A percentile compares a stretch with the other conserved stretches of the same genome.
These are phyloP conservation scores for Boletus reticuloceps DNA, from an alignment of 768 basidiomycete genomes.

Conservation along the genomic window DNA sequence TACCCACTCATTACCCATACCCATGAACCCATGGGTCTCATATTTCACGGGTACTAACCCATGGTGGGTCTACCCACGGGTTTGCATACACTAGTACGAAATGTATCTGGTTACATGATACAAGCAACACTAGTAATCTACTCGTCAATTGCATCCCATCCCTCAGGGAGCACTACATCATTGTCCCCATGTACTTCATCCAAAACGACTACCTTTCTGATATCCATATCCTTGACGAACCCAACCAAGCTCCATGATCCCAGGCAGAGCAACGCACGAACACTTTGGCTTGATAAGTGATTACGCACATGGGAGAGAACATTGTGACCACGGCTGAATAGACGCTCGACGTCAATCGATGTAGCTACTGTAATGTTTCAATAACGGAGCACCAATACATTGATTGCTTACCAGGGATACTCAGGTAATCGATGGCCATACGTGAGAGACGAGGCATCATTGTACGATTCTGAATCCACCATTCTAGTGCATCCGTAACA, in stretches of 20 bases:
- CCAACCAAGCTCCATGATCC: constrained; percentile 31
- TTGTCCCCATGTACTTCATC: not conserved
- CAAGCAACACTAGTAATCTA: too few species aligned
- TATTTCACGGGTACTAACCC: too few species aligned
- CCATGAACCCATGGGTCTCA: too few species aligned
- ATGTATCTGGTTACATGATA: too few species aligned
- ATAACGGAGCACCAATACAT: not conserved
- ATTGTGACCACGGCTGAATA: constrained; percentile 11
- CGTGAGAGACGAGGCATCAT: not conserved
- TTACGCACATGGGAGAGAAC: constrained; percentile 29
- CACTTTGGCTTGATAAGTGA: constrained; percentile 17
- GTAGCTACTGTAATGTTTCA: constrained; percentile 24
- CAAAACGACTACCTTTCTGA: not conserved
- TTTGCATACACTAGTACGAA: too few species aligned
- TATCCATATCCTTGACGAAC: constrained; percentile 21
- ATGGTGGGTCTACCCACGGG: too few species aligned
- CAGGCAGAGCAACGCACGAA: constrained; percentile 32
- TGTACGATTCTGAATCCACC: not conserved
- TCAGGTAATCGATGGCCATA: too few species aligned
- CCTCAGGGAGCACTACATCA: too few species aligned
- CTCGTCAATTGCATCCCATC: too few species aligned
- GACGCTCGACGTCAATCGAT: constrained; percentile 25
- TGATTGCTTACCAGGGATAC: too few species aligned
- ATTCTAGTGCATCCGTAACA: not conserved
- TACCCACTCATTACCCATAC: too few species aligned